These are phyloP conservation scores for Exophiala dermatitidis DNA, from an alignment of 2,329 filamentous ascomycete genomes.

Conservation along the genomic window DNA sequence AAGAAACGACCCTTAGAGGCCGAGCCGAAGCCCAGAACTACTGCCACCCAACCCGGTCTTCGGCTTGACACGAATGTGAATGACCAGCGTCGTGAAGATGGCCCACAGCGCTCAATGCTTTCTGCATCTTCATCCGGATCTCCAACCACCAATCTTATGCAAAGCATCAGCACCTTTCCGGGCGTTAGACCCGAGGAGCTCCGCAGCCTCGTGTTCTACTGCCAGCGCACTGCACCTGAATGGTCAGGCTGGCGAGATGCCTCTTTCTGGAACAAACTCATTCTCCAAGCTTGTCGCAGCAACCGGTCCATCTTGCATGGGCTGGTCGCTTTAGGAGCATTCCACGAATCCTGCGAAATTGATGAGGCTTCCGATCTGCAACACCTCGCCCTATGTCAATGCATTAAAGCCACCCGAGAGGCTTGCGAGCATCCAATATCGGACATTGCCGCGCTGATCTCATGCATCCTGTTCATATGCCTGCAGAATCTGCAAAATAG, in stretches of 20 bases:
- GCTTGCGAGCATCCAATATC: conserved; percentile 21
- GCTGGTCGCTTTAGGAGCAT: conserved; percentile 29
- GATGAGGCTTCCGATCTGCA: conserved; percentile 20
- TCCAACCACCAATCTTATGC: conserved; percentile 13
- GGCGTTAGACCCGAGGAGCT: conserved; percentile 18
- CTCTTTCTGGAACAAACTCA: conserved; percentile 29
- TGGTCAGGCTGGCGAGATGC: conserved; percentile 26
- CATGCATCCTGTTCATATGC: conserved; percentile 29
- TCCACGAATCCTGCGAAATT: conserved; percentile 28
- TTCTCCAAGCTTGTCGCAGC: conserved; percentile 29
- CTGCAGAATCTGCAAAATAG: conserved; percentile 26
- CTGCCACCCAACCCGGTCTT: conserved; percentile 6
- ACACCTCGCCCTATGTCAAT: conserved; percentile 20
- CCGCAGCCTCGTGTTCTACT: conserved; percentile 24
- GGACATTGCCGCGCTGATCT: conserved; percentile 23
- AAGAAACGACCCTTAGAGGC: conserved; percentile 5
- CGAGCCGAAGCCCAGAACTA: not conserved
- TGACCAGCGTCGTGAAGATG: not conserved
- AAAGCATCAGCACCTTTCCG: conserved; percentile 16
- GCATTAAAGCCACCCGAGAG: conserved; percentile 21
- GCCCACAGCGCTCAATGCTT: conserved; percentile 3
- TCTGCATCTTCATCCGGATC: conserved; percentile 11
- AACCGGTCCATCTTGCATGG: conserved; percentile 30
- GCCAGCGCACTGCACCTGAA: conserved; percentile 22
- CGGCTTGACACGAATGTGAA: conserved; percentile 18